Percentiles rank a stretch among this genome's conserved stretches.
phyloP scores from a whole-genome alignment of 345 rosid genomes.

The Orychophragmus violaceus region DNA sequence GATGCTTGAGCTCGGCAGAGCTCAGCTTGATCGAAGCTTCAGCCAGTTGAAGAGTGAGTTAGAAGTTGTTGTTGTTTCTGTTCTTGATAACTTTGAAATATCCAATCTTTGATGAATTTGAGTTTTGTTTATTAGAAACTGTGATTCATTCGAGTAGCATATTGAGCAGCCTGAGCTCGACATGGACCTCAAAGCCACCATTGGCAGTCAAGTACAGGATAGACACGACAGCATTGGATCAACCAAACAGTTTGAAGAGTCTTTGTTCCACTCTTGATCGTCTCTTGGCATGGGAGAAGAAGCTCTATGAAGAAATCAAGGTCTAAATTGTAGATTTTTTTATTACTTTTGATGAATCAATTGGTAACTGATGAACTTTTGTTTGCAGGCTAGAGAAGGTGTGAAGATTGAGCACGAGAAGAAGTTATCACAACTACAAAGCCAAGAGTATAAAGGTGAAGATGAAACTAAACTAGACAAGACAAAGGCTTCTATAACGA shows the following conservation, averaged over 20 bases:
- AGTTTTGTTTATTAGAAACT: conserved; percentile 51
- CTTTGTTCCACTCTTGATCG: conserved; percentile 86
- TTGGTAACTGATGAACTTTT: not conserved
- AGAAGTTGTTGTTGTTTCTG: not conserved
- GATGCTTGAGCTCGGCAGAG: conserved; percentile 79
- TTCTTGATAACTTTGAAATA: not conserved
- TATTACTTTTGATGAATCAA: not conserved
- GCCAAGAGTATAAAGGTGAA: conserved; percentile 89
- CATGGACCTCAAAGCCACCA: conserved; percentile 94
- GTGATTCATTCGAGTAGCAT: conserved; percentile 91
- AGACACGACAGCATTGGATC: conserved; percentile 49
- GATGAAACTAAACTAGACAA: conserved; percentile 75
- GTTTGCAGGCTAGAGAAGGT: conserved; percentile 68
- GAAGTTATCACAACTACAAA: conserved; percentile 75
- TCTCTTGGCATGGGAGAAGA: conserved; percentile 97
- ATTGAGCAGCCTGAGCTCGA: conserved; percentile 80
- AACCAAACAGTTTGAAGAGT: conserved; percentile 54
- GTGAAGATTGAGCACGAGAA: conserved; percentile 83
- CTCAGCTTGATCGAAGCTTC: conserved; percentile 89
- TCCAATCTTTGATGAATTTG: not conserved
- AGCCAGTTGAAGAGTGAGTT: conserved; percentile 76
- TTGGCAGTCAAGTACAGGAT: conserved; percentile 81
- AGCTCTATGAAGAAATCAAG: conserved; percentile 89
- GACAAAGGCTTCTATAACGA: conserved; percentile 68
- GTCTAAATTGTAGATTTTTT: conserved; percentile 24